phyloP scores from a whole-genome alignment of 371 early-diverging fungal species.

The Apophysomyces sp. region DNA sequence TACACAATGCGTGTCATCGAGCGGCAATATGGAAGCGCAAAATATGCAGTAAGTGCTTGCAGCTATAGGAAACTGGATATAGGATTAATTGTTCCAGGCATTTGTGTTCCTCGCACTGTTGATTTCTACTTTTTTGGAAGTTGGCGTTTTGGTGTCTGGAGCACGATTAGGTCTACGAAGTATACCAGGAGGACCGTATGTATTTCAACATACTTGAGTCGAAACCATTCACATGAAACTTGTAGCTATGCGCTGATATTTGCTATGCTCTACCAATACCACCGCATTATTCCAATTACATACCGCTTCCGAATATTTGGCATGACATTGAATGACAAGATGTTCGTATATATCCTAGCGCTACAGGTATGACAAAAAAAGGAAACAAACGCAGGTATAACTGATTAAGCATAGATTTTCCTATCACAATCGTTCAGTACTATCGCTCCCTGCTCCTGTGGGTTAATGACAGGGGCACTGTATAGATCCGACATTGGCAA shows the following conservation, averaged over 20 bases:
- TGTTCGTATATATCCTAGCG: conserved; percentile 59
- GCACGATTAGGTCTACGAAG: conserved; percentile 48
- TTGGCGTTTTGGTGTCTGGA: conserved; percentile 51
- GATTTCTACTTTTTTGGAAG: conserved; percentile 54
- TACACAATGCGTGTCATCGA: conserved; percentile 73
- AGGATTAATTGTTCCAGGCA: conserved; percentile 32
- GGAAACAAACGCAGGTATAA: background rate
- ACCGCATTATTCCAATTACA: conserved; percentile 56
- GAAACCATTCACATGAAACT: background rate
- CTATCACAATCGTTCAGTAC: conserved; percentile 55
- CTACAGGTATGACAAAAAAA: conserved; percentile 47
- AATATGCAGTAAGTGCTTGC: conserved; percentile 56
- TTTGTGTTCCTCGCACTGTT: conserved; percentile 56
- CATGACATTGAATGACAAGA: conserved; percentile 60
- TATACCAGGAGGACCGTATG: conserved; percentile 67
- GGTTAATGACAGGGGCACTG: conserved; percentile 59
- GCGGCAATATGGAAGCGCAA: conserved; percentile 69
- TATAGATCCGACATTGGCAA: conserved; percentile 60
- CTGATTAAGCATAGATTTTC: background rate
- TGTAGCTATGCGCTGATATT: conserved; percentile 60
- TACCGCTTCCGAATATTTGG: conserved; percentile 68
- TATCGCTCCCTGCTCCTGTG: conserved; percentile 54
- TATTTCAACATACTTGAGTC: background rate
- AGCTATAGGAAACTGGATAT: background rate
- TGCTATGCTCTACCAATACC: conserved; percentile 63